Base-by-base conservation (phyloP, 2,329 filamentous ascomycete species). In the Talaromyces amestolkiae region DNA sequence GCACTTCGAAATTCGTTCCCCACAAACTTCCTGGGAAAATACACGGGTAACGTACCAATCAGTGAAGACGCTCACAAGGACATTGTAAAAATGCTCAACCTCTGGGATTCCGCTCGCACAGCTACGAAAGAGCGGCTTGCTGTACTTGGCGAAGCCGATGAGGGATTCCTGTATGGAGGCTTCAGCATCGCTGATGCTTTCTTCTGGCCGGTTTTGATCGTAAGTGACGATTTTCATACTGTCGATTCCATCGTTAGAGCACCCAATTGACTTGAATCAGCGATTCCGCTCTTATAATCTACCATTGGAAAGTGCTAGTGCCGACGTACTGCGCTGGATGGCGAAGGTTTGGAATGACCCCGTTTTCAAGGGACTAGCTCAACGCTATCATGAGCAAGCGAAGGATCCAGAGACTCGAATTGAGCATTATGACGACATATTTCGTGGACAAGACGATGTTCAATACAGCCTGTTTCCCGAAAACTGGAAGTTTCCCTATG, bases 161-260 rank as follows among this genome's bases (percentile, higher is more conserved):
- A 77, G n/a, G 72, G 73, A 1, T 78, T 77, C 65, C 66, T 78
- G 68, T 78, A 74, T 69, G 76, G 77, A 1, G 66, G 66, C 22
- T 78, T 78, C 66, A 73, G 75, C 51, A 77, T 78, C 66, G 76
- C 72, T 6, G 77, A 79, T 73, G 71, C 76, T 0, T 77, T 78
- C 58, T 79, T 74, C 62, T 78, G 76, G 77, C 76, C 75, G 2
- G 69, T 78, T 45, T 70, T 1, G 60, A 61, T 2, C 68, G 43
- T 47, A 47, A 15, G 43, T 27, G n/a, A 45, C 41, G 1, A 13
- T 22, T 47, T 24, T 2, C 10, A 5, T 22, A 13, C 19, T 47
- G 43, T 22, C 43, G 4, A 19, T 22, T 22, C 10, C 22, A 47
- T 47, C 19, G 5, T 24, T 22, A 24, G 6, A 24, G 43, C 43